A percentile compares a stretch with the other conserved stretches of the same genome.
Evolutionary conservation across 768 basidiomycete genomes (phyloP).

Genomic region (Suillus bovinus): DNA sequence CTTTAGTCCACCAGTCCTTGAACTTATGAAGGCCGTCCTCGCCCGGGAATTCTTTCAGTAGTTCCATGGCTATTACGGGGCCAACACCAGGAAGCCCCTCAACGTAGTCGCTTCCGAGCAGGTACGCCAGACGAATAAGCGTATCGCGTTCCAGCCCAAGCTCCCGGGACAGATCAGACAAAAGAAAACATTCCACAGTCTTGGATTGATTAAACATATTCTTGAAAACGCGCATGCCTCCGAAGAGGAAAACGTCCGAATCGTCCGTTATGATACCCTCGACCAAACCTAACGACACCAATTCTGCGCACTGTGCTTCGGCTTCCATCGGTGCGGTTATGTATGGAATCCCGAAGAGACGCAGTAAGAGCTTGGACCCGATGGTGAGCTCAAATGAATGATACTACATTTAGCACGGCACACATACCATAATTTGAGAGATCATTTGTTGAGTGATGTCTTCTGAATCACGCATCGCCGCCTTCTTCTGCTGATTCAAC

Average conservation of each 20-base stretch:
- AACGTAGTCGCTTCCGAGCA: conserved; percentile 96
- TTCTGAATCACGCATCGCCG: conserved; percentile 91
- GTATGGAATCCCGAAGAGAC: conserved; percentile 95
- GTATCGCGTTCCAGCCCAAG: conserved; percentile 84
- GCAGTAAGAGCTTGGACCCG: conserved; percentile 70
- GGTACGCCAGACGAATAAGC: conserved; percentile 86
- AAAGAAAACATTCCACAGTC: conserved; percentile 95
- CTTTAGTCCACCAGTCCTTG: conserved; percentile 91
- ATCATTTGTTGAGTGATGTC: conserved; percentile 96
- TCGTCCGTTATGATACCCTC: conserved; percentile 99
- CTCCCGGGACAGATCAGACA: conserved; percentile 82
- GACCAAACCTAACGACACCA: conserved; percentile 81
- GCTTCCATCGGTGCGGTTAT: conserved; percentile 99
- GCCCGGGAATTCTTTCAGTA: conserved; percentile 91
- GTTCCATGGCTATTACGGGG: conserved; percentile 95
- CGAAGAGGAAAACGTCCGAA: conserved; percentile 98
- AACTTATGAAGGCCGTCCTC: conserved; percentile 82
- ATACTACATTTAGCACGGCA: background rate
- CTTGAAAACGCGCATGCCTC: conserved; percentile 93
- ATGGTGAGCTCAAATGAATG: background rate
- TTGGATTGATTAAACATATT: conserved; percentile 99
- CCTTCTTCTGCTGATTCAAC: conserved; percentile 81
- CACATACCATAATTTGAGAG: conserved; percentile 71
- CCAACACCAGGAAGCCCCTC: conserved; percentile 91
- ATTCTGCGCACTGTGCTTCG: conserved; percentile 96